A percentile compares a stretch with the other conserved stretches of the same genome.
phyloP scores from a whole-genome alignment of 1,139 yeast species.

The Pichia cactophila region DNA sequence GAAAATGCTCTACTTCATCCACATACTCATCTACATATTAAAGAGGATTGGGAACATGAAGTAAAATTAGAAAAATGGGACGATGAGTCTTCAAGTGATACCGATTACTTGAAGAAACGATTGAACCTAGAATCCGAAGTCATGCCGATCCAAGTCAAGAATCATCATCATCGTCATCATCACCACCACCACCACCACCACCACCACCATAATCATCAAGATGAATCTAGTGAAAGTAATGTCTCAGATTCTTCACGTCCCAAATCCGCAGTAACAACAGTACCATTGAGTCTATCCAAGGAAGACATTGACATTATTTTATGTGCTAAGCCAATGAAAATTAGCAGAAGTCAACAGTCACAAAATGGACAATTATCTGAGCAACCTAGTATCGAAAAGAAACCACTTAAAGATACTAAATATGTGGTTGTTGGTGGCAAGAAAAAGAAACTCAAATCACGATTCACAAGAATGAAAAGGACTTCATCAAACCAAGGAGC shows the following conservation, averaged over 20 bases:
- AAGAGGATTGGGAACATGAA: not conserved
- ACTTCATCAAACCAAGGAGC: not conserved
- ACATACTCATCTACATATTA: not conserved
- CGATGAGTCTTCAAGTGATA: not conserved
- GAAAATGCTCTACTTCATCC: not conserved
- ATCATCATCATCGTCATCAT: not conserved
- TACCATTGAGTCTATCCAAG: not conserved
- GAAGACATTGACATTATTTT: not conserved
- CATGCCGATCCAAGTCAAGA: not conserved
- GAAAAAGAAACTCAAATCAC: constrained; percentile 13
- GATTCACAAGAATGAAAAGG: constrained; percentile 6
- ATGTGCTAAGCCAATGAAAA: not conserved
- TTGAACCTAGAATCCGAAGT: not conserved
- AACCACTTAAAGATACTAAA: constrained; percentile 1
- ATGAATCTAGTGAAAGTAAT: not conserved
- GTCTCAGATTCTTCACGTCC: not conserved
- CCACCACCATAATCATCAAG: not conserved
- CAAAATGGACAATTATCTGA: not conserved
- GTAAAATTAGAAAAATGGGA: not conserved
- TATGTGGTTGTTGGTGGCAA: constrained; percentile 13
- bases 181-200: not conserved
- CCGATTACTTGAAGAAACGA: not conserved
- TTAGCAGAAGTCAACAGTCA: not conserved
- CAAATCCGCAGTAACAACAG: not conserved
- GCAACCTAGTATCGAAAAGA: not conserved